Evolutionary conservation across 345 rosid species (phyloP), one percentile per base, ranked within the genome.

Genomic region (Trapa incisa): DNA sequence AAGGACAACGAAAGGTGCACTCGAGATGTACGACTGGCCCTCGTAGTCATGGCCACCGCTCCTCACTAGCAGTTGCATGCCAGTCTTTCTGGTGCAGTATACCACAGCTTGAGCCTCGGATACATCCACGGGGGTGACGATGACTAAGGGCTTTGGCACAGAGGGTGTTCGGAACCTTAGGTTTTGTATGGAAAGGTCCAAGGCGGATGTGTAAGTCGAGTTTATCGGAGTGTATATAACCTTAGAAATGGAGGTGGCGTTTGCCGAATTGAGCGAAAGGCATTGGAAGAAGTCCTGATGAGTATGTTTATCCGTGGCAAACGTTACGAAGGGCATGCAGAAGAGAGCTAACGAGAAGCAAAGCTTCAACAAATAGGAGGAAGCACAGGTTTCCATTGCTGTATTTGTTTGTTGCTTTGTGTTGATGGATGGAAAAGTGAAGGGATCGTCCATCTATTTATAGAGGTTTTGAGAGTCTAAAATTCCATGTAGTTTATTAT

Each of bases 31-130:
- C 2, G 82, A 79, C 8, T 73, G 37, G 1, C 82, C 82, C 63
- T 79, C 83, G 35, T 65, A 80, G 61, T 79, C 80, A 15, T 82
- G 86, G 29, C 83, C 83, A 0, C 78, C 83, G 13, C 83, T 74
- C 3, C 83, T 74, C 33, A 75, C 50, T 47, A 61, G 65, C 12
- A 80, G 50, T 38, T 75, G 73, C 15, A 65, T 22, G 1, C 70
- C 71, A 12, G 17, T 61, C 15, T 47, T n/a, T 12, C 52, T 68
- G 43, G 75, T 15, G 69, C 80, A 77, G 37, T 67, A 33, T 5
- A 75, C 50, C 2, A 75, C 35, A 1, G 81, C 75, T 47, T 77
- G 83, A 22, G 74, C 69, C 33, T 80, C 81, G 33, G 83, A 68
- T 2, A 48, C 60, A 13, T 72, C 52, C n/a, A 42, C 57, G 0